A percentile compares a stretch with the other conserved stretches of the same genome.
Evolutionary conservation across 495 filamentous ascomycete species (phyloP).

Genomic region (Parachaetomium inaequale): DNA sequence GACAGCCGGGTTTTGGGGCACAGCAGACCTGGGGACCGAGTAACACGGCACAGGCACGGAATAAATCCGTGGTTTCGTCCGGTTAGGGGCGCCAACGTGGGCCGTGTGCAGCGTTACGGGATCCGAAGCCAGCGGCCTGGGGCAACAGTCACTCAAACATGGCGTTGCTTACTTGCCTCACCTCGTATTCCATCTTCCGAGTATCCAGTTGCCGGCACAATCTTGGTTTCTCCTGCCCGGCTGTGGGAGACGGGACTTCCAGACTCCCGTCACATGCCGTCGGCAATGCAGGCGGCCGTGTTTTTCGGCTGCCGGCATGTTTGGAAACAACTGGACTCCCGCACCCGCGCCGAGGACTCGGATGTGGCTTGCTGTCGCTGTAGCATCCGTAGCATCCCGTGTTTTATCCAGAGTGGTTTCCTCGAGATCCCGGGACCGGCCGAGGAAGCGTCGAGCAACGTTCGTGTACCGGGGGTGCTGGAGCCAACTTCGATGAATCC

Average conservation of each 20-base stretch:
- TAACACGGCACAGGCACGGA: background rate
- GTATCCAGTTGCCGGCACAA: too few relatives aligned
- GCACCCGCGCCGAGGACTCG: background rate
- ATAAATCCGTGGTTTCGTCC: background rate
- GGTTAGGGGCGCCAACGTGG: background rate
- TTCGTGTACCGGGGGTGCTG: background rate
- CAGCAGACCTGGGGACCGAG: background rate
- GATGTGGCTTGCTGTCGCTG: slow-evolving; percentile 8
- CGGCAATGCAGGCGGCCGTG: slow-evolving; percentile 3
- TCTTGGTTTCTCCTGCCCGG: too few relatives aligned
- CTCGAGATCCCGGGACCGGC: background rate
- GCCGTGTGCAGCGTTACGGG: background rate
- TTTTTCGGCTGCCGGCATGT: background rate
- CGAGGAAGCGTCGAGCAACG: background rate
- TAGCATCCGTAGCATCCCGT: background rate
- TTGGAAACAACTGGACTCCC: background rate
- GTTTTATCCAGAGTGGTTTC: background rate
- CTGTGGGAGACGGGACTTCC: background rate
- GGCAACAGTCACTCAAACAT: too few relatives aligned
- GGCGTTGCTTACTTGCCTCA: too few relatives aligned
- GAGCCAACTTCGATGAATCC: too few relatives aligned
- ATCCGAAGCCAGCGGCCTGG: too few relatives aligned
- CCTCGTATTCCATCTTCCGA: too few relatives aligned
- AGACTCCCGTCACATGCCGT: slow-evolving; percentile 6
- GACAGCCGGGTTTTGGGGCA: background rate